Evolutionary conservation across 1,284 basidiomycete species (phyloP), one percentile per base, ranked within the genome.

Genomic region (Lentinus polychrous): DNA sequence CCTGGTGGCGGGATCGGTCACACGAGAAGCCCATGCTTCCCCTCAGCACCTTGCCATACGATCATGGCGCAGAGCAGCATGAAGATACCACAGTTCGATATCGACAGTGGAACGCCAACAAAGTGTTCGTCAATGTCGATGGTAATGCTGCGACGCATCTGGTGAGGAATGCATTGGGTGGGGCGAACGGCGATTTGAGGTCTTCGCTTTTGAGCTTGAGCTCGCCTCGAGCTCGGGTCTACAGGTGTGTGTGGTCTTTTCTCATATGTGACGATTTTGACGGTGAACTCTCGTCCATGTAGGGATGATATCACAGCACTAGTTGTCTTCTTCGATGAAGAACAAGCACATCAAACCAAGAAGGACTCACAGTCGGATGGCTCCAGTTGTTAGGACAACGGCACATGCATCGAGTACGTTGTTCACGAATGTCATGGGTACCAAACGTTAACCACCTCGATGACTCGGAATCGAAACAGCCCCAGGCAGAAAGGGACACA

Each of bases 161-260:
- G 14, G 62, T 75, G 23, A 64, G 79, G 49, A 86, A 83, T 54
- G 79, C 79, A 0, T 63, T 84, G 22, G 80, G 80, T 8, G 81
- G 81, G 2, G 75, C 73, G 1, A 67, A 81, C 58, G 54, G 57
- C 23, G 74, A 79, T 52, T 61, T 79, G 38, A 70, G 71, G 32
- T 61, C 67, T 6, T 70, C 75, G 6, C 61, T 83, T 45, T 55
- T 79, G 22, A 65, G 61, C 39, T 67, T 78, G 57, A 63, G 64
- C 11, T 55, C 65, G 15, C 71, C 73, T 2, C 53, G 67, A 43
- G 58, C 62, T 48, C 64, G 66, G 54, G 60, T 51, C 51, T 73
- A 60, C 53, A 62, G 65, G 73, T 71, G 45, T 22, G 67, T 55
- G 8, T 23, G 23, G 20, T 27, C 27, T 27, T 10, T 5, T 27